Percentiles rank a stretch among this genome's conserved stretches.
Conservation (phyloP, 2,329 filamentous ascomycete species). For the Epichloe sylvatica region DNA sequence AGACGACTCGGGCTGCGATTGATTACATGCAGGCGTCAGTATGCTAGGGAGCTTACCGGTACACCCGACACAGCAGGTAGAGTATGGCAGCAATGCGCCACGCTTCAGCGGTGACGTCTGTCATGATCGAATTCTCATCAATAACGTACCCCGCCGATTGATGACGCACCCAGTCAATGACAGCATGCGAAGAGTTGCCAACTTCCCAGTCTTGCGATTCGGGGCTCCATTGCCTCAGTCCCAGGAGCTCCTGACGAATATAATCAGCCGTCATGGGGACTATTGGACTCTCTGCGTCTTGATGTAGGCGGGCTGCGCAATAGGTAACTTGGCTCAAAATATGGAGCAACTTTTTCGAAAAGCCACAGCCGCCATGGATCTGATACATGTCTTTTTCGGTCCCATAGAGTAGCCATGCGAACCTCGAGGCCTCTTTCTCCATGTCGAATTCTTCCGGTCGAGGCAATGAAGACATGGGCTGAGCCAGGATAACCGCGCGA, state of each 20-base stretch:
- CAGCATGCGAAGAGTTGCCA: constrained; percentile 5
- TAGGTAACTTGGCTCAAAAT: constrained; percentile 25
- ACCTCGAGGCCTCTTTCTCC: constrained; percentile 17
- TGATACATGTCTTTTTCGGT: constrained; percentile 20
- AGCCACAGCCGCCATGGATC: constrained; percentile 28
- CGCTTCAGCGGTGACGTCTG: constrained; percentile 26
- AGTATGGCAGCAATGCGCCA: constrained; percentile 27
- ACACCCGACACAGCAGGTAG: constrained; percentile 25
- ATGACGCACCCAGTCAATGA: constrained; percentile 18
- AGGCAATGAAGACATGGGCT: constrained; percentile 24
- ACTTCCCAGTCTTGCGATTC: constrained; percentile 15
- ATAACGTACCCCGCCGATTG: constrained; percentile 14
- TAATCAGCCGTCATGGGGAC: constrained; percentile 18
- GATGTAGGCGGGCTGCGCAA: constrained; percentile 20
- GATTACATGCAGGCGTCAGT: background rate
- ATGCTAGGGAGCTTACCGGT: constrained; percentile 15
- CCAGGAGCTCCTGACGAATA: constrained; percentile 14
- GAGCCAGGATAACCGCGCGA: constrained; percentile 24
- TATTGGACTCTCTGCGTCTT: constrained; percentile 19
- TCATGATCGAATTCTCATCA: constrained; percentile 20
- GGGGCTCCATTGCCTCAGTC: constrained; percentile 23
- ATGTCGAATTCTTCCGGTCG: constrained; percentile 15
- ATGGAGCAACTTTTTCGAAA: constrained; percentile 26
- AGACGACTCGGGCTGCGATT: background rate
- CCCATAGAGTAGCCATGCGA: constrained; percentile 27